Base-by-base conservation (phyloP, 1,284 basidiomycete species). In the Cryptococcus amylolentus region DNA sequence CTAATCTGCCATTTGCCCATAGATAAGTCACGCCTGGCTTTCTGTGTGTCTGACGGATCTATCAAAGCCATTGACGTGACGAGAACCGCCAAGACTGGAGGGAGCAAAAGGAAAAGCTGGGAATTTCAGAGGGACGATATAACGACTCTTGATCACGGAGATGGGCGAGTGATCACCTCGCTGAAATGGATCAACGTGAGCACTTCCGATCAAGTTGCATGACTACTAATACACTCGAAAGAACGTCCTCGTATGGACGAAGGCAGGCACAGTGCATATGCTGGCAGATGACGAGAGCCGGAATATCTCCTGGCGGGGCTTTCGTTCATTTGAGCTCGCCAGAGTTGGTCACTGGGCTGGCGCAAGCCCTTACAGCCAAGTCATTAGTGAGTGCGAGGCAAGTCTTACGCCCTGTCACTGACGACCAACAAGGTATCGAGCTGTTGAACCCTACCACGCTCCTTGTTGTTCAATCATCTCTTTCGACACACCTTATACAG, bases 291-390 rank as follows among this genome's bases (percentile, higher is more conserved):
- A 49, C 9, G 41, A 39, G 18, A 48, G 48, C 16, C 23, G 27
- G 7, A 53, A 41, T 3, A 51, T 56, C 2, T 26, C 39, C 2
- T 68, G 66, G 70, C 28, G 46, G 8, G 64, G 63, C 0, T 42
- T 58, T 16, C 51, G 57, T 38, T 48, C 27, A 2, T 31, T 69
- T 4, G 59, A 60, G 3, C 54, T 74, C 10, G 54, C 62, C 8
- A 50, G 62, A 38, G 63, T 73, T 4, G 74, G 74, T 12, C 67
- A 71, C 52, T 76, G 72, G 72, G 72, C 74, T 9, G 62, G 72
- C 8, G 68, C 67, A 20, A 75, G 70, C 47, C 62, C 60, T 1
- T 49, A 73, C 1, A 60, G 54, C 8, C 54, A 64, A 8, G 70
- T 67, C 52, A 58, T 72, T 14, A 69, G 74, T 75, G 27, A 52